phyloP scores from a whole-genome alignment of 345 rosid genomes.

The Linum lewisii region DNA sequence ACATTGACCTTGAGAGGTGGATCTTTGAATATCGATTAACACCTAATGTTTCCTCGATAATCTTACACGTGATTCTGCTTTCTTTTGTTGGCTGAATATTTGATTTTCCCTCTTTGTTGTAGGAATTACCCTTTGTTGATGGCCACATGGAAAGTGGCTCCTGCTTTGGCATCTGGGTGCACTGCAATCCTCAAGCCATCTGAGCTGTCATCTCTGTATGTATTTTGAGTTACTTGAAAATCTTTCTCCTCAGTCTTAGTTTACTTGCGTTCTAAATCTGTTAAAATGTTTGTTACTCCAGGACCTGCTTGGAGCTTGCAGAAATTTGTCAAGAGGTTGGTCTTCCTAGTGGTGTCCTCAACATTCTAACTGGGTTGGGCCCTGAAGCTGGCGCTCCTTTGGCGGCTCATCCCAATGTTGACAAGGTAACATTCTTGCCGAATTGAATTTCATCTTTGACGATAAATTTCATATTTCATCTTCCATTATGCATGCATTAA shows the following conservation, averaged over 20 bases:
- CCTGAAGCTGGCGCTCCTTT: conserved; percentile 96
- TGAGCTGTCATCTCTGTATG: conserved; percentile 79
- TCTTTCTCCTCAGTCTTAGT: conserved; percentile 12
- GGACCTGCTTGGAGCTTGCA: conserved; percentile 98
- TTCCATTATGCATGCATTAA: conserved; percentile 10
- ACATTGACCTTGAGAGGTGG: neutral
- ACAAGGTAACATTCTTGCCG: conserved; percentile 45
- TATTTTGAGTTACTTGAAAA: conserved; percentile 13
- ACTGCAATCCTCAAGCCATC: conserved; percentile 85
- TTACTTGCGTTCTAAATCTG: neutral
- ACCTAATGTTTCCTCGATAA: neutral
- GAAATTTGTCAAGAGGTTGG: conserved; percentile 81
- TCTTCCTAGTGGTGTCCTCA: conserved; percentile 95
- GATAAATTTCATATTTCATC: conserved; percentile 1
- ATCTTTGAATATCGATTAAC: neutral
- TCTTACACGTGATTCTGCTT: neutral
- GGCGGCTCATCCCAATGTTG: conserved; percentile 83
- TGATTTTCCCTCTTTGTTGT: conserved; percentile 21
- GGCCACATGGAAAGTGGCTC: conserved; percentile 98
- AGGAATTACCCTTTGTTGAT: conserved; percentile 94
- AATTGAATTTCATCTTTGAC: neutral
- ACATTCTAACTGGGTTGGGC: conserved; percentile 89
- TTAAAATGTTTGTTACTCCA: conserved; percentile 23
- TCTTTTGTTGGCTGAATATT: neutral
- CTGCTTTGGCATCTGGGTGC: conserved; percentile 97